A percentile compares a stretch with the other conserved stretches of the same genome.
Conservation (phyloP, 176 grass and related monocot species). For the Cocos nucifera region DNA sequence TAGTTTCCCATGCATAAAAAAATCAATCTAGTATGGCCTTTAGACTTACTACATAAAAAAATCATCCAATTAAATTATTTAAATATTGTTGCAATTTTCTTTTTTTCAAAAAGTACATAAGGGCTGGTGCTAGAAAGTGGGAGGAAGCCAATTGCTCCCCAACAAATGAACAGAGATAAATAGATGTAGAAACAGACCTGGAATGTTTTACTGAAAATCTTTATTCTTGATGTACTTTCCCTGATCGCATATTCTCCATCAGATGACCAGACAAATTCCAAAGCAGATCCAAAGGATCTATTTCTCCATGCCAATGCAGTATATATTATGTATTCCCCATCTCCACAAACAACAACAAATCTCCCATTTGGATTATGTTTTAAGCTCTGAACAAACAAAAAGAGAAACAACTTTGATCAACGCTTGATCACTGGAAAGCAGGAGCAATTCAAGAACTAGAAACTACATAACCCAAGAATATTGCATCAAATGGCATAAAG, state of each 20-base stretch:
- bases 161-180: background rate
- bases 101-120: no score
- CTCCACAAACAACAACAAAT: constrained; percentile 97
- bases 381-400: constrained; percentile 64
- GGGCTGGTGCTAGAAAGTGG: no score
- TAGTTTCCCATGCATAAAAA: no score
- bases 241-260: constrained; percentile 92
- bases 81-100: no score
- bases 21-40: no score
- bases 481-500: no score
- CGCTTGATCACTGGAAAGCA: no score
- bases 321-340: constrained; percentile 96
- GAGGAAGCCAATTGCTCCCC: no score
- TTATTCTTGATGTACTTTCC: constrained; percentile 94
- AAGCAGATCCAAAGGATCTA: constrained; percentile 86
- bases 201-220: constrained; percentile 83
- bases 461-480: no score
- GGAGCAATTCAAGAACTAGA: no score
- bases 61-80: no score
- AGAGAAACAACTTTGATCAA: background rate
- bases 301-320: constrained; percentile 96
- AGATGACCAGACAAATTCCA: constrained; percentile 91
- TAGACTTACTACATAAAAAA: no score
- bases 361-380: constrained; percentile 97
- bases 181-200: constrained; percentile 35